Percentiles rank a stretch among this genome's conserved stretches.
These are phyloP conservation scores for Corchorus capsularis DNA, from an alignment of 345 rosid species.

Conservation along the genomic window DNA sequence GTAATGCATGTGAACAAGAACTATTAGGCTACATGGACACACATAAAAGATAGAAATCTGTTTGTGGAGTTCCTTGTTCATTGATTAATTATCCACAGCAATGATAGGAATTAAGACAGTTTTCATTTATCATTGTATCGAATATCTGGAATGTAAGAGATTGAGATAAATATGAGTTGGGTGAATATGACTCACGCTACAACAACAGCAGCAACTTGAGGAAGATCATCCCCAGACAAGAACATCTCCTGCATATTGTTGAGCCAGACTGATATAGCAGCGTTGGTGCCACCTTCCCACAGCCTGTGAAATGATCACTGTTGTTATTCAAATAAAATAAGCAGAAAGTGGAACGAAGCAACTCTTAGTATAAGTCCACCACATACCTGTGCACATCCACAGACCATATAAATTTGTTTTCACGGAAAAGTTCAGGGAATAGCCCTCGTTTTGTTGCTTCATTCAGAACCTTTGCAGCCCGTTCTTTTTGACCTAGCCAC, in stretches of 20 bases:
- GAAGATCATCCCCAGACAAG: conserved; percentile 63
- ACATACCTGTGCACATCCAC: conserved; percentile 87
- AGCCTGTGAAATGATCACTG: conserved; percentile 53
- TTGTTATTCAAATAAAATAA: conserved; percentile 26
- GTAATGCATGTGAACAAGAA: too few species aligned
- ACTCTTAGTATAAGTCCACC: conserved; percentile 13
- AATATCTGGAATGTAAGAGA: too few species aligned
- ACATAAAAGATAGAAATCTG: neutral
- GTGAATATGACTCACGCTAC: conserved; percentile 62
- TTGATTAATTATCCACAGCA: too few species aligned
- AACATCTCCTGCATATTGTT: conserved; percentile 58
- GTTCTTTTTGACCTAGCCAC: conserved; percentile 91
- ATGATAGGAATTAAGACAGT: too few species aligned
- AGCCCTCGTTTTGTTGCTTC: conserved; percentile 86
- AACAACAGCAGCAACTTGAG: conserved; percentile 79
- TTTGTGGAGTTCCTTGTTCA: neutral
- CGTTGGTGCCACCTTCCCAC: conserved; percentile 85
- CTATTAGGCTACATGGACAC: neutral
- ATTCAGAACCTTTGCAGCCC: conserved; percentile 79
- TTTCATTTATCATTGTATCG: too few species aligned
- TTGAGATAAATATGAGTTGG: neutral
- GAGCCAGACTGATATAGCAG: conserved; percentile 83
- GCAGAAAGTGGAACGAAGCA: conserved; percentile 17
- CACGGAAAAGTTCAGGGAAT: conserved; percentile 86
- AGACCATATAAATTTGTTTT: conserved; percentile 60